Evolutionary conservation across 2,329 filamentous ascomycete species (phyloP).

Genomic region (Botrytis pseudocinerea): DNA sequence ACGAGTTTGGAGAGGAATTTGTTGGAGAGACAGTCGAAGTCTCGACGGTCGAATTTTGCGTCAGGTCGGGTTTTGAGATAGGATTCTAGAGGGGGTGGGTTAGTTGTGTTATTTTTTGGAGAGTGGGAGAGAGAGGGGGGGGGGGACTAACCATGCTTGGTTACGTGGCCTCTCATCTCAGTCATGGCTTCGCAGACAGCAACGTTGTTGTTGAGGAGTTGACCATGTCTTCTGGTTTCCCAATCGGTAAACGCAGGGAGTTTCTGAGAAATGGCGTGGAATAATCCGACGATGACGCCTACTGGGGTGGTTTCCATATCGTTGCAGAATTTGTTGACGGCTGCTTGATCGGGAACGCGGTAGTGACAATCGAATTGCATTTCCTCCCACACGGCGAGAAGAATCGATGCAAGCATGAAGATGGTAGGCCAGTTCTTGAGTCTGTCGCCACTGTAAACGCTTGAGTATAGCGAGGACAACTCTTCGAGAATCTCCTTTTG

Average conservation of each 20-base stretch:
- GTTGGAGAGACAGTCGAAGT: constrained; percentile 95
- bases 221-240: constrained; percentile 89
- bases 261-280: constrained; percentile 98
- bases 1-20: constrained; percentile 97
- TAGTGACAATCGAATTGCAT: constrained; percentile 99
- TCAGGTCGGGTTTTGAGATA: constrained; percentile 78
- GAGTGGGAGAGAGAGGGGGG: neutral
- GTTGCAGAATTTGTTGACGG: constrained; percentile 89
- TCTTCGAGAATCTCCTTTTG: constrained; percentile 96
- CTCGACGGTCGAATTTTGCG: constrained; percentile 81
- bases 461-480: constrained; percentile 89
- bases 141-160: constrained; percentile 77
- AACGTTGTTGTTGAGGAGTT: constrained; percentile 84
- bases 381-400: constrained; percentile 94
- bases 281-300: constrained; percentile 92
- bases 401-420: constrained; percentile 92
- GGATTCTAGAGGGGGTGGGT: constrained; percentile 62
- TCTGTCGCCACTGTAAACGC: constrained; percentile 94
- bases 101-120: constrained; percentile 42
- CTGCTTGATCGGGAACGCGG: constrained; percentile 78
- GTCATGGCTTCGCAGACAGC: constrained; percentile 96
- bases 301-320: constrained; percentile 98
- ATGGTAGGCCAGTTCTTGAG: constrained; percentile 99
- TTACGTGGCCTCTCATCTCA: constrained; percentile 88
- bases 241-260: constrained; percentile 89